Conservation (phyloP, 2,329 filamentous ascomycete genomes). For the Rhynchosporium graminicola region DNA sequence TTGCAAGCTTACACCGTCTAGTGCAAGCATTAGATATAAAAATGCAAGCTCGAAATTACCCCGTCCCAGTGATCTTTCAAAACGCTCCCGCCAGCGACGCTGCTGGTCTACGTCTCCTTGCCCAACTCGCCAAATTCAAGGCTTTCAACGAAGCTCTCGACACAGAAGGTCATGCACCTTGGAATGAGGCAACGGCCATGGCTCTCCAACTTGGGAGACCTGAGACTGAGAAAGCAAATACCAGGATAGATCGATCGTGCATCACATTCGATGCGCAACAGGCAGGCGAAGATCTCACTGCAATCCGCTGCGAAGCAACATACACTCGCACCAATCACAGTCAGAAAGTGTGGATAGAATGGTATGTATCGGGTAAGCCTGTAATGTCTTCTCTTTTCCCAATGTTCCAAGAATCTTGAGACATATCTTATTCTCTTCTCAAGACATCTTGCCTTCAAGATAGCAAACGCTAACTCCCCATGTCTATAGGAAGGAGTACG, state of each 20-base stretch:
- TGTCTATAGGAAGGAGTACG: conserved; percentile 46
- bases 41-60: conserved; percentile 40
- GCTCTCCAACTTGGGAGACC: conserved; percentile 45
- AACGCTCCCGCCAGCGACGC: conserved; percentile 41
- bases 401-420: too few species aligned
- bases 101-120: conserved; percentile 45
- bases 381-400: too few species aligned
- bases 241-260: conserved; percentile 5
- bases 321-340: background rate
- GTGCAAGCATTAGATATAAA: conserved; percentile 49
- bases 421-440: too few species aligned
- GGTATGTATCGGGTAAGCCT: conserved; percentile 22
- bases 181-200: conserved; percentile 44
- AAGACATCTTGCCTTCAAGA: too few species aligned
- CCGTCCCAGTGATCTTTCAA: conserved; percentile 16
- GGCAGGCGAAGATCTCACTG: background rate
- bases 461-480: too few species aligned
- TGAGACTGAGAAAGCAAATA: conserved; percentile 9
- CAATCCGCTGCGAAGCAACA: conserved; percentile 15
- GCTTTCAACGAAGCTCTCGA: conserved; percentile 53
- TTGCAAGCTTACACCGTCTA: conserved; percentile 48
- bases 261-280: conserved; percentile 6
- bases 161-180: conserved; percentile 34
- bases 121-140: conserved; percentile 52
- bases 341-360: conserved; percentile 49